Conservation (phyloP, 441 rosid genomes). For the Arabidopsis lyrata region DNA sequence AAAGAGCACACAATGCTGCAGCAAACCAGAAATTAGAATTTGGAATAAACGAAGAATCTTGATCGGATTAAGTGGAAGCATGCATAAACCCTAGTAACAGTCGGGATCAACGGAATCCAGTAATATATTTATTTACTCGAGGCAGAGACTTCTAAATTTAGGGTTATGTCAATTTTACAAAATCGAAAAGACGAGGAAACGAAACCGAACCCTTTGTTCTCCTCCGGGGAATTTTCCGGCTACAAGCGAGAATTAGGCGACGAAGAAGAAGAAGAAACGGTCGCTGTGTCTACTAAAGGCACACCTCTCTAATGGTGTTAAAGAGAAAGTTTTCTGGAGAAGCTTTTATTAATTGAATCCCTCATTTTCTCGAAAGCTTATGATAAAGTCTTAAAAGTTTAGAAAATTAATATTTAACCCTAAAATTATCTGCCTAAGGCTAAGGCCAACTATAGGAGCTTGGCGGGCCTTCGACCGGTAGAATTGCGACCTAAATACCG, state of each 20-base stretch:
- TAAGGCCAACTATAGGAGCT: not conserved
- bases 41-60: not conserved
- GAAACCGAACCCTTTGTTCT: constrained; percentile 35
- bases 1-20: constrained; percentile 43
- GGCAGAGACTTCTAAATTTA: constrained; percentile 23
- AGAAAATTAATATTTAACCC: not conserved
- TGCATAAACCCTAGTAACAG: constrained; percentile 42
- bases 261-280: constrained; percentile 42
- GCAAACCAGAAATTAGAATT: constrained; percentile 20
- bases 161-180: constrained; percentile 13
- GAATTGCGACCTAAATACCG: not conserved
- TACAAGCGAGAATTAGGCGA: constrained; percentile 29
- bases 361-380: constrained; percentile 8
- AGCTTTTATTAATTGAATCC: constrained; percentile 32
- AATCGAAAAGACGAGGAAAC: not conserved
- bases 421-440: too few species aligned
- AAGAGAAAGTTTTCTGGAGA: constrained; percentile 21
- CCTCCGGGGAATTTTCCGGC: constrained; percentile 33
- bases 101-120: constrained; percentile 31
- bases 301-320: not conserved
- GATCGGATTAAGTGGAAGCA: constrained; percentile 20
- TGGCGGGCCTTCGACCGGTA: not conserved
- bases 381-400: constrained; percentile 4
- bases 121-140: not conserved
- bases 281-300: constrained; percentile 25